phyloP scores from a whole-genome alignment of 2,329 filamentous ascomycete genomes.

The Colletotrichum trifolii region DNA sequence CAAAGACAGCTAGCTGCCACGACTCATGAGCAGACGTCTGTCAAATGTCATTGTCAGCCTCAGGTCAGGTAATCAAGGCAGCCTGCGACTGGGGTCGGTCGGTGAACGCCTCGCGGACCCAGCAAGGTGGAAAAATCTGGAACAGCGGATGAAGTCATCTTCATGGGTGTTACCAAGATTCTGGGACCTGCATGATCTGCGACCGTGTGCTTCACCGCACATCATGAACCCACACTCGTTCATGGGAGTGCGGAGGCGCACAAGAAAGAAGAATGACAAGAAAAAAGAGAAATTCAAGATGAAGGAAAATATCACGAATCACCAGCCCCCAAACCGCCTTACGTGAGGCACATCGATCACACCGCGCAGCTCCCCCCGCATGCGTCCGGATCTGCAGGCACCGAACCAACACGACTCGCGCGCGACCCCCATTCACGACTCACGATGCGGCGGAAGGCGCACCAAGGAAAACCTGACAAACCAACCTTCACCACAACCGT shows the following conservation, averaged over 20 bases:
- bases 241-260: too few species aligned
- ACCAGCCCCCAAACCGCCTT: too few species aligned
- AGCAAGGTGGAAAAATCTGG: conserved; percentile 8
- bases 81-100: not conserved
- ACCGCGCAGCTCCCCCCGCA: too few species aligned
- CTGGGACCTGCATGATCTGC: not conserved
- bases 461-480: not conserved
- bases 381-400: not conserved
- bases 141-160: conserved; percentile 23
- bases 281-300: too few species aligned
- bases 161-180: not conserved
- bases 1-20: conserved; percentile 2
- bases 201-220: not conserved
- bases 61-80: not conserved
- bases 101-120: not conserved
- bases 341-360: too few species aligned
- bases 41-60: conserved; percentile 18
- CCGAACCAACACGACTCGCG: not conserved
- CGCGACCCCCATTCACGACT: too few species aligned
- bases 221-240: too few species aligned
- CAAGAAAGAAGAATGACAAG: too few species aligned
- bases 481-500: too few species aligned
- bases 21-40: conserved; percentile 9
- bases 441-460: not conserved
- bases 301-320: too few species aligned